Base-by-base conservation (phyloP, 2,329 filamentous ascomycete species). In the Knufia fluminis region DNA sequence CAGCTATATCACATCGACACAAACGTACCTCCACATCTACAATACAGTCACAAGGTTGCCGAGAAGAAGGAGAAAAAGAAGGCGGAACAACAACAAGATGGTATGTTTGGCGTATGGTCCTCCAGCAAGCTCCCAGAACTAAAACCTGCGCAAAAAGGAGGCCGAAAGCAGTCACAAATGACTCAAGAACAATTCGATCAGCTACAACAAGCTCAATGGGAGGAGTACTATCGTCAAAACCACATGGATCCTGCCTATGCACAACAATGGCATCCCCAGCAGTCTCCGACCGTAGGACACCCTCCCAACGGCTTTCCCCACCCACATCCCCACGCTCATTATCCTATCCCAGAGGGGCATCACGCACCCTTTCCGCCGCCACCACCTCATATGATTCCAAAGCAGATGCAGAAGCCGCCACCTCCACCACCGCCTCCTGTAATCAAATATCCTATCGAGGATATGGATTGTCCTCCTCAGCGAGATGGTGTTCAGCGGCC, bases 381-480 rank as follows among this genome's bases (percentile, higher is more conserved):
- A 17, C 60, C 61, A 17, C 60, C 61, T 45, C 52, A 61, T 28
- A 65, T 66, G 53, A 68, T 68, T 57, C 64, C 70, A 56, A 74
- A 68, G 59, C 70, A 70, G 54, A 23, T 26, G 17, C 28, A 24
- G 4, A 46, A 46, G 16, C 71, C 74, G 42, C 69, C 74, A 23
- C 68, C 72, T 32, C 79, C 80, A 2, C 78, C 83, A 0, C 79
- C 83, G 4, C 83, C 85, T 2, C 85, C 86, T 1, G 79, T 82
- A 1, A 83, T 92, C 54, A 96, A 94, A 64, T 97, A 96, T 64
- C 92, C 92, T 0, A 94, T 95, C 54, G 92, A 98, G 61, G 92
- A 98, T 67, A 70, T 97, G 43, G 85, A 94, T 57, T 74, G 97
- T 20, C 76, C 82, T 19, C 83, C 84, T 1, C 78, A 79, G 50